Base-by-base conservation (phyloP, 306 rosid genomes). In the Quercus agrifolia region DNA sequence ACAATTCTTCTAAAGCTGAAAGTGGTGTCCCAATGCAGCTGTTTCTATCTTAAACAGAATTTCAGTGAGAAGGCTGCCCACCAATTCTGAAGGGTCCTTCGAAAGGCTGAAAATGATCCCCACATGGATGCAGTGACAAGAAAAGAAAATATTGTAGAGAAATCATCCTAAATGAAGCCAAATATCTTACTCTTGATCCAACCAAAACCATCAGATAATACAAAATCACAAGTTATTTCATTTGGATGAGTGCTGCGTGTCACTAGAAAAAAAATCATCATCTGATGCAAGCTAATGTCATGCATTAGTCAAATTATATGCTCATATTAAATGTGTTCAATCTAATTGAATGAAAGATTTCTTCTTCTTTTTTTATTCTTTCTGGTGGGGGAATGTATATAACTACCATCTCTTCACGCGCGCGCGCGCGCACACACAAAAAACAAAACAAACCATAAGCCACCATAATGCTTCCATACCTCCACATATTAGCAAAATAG, bases 1-100 rank as follows among this genome's bases (percentile, higher is more conserved):
- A 75, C 78, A 71, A 70, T 62, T 57, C 83, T 66, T 74, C 77
- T 52, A 79, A 46, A 51, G 73, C 46, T 66, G 80, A 70, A 79
- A 68, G 67, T 58, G 71, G 38, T 38, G 75, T 70, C 73, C 71
- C 49, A n/a, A 51, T 59, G 75, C 63, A 55, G 69, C 81, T 76
- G 71, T 56, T 78, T 62, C 73, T 44, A 74, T 70, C 77, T 30
- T 75, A 80, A 80, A 21, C 23, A 64, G 59, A 79, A 76, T 51
- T 70, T 77, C 64, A 54, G 84, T 61, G 78, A 73, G 82, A 79
- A 79, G 81, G 79, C 79, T 73, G 69, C 64, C 79, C 77, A 58
- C 49, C 56, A 70, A 81, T 68, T 66, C 73, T 64, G 64, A 54
- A 73, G 79, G 58, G 55, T 68, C 70, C 62, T 30, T 46, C 27